Base-by-base conservation (phyloP, 768 basidiomycete species). In the Leccinellum rugosiceps region DNA sequence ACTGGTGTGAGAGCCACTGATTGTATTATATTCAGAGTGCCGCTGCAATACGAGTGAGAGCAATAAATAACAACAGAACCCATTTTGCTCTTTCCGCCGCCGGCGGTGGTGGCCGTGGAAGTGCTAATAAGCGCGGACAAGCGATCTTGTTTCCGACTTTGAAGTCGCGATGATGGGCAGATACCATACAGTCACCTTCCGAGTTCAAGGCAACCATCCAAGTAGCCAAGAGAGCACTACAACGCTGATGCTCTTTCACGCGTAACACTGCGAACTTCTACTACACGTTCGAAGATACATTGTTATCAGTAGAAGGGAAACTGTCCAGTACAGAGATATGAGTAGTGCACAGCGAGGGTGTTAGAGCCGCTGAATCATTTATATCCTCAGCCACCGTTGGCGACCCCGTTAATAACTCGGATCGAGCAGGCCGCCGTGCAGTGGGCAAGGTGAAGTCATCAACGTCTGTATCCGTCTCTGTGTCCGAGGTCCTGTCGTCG, bases 141-240 rank as follows among this genome's bases (percentile, higher is more conserved):
- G 17, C 1, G 9, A 15, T 6, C 30, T 56, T 41, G 23, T 52
- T 50, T 46, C 26, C 45, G 30, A 3, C 7, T 10, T 45, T n/a
- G 25, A 45, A 15, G 15, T 26, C 13, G 2, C 50, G 4, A 63
- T 51, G 50, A 73, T 72, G 72, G 64, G 62, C 38, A 73, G 70
- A 58, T n/a, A n/a, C n/a, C n/a, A n/a, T n/a, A n/a, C n/a, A n/a
- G n/a, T n/a, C n/a, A n/a, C n/a, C n/a, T n/a, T n/a, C n/a, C n/a
- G n/a, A n/a, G n/a, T n/a, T n/a, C n/a, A n/a, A n/a, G n/a, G n/a
- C n/a, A n/a, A n/a, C n/a, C n/a, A n/a, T n/a, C n/a, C 30, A 31
- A 11, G 9, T 31, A 13, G 31, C 11, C 31, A 32, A 7, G 31
- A 3, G 7, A 32, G 31, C n/a, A n/a, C n/a, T 32, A 32, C 11